A percentile compares a stretch with the other conserved stretches of the same genome.
Evolutionary conservation across 2,329 filamentous ascomycete genomes (phyloP).

Genomic region (Clonostachys rhizophaga): DNA sequence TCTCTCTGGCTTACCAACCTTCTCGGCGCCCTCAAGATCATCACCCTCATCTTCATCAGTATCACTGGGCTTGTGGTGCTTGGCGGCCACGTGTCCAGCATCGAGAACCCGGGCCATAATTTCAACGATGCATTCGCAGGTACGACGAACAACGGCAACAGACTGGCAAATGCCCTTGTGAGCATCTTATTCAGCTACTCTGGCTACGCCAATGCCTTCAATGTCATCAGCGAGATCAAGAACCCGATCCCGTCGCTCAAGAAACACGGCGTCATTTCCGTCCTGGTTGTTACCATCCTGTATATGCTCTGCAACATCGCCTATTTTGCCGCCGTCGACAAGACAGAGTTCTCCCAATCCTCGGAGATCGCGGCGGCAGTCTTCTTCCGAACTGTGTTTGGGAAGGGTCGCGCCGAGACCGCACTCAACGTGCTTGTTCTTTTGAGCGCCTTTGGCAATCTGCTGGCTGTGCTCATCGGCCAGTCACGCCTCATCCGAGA

Average conservation of each 20-base stretch:
- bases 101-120: conserved; percentile 25
- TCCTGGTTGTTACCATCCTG: conserved; percentile 45
- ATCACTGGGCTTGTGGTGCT: conserved; percentile 60
- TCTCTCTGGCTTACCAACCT: conserved; percentile 51
- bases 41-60: conserved; percentile 57
- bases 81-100: conserved; percentile 21
- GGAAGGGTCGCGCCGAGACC: conserved; percentile 36
- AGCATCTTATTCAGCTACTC: conserved; percentile 55
- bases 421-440: conserved; percentile 54
- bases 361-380: conserved; percentile 49
- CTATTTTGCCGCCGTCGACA: conserved; percentile 53
- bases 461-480: conserved; percentile 50
- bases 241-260: conserved; percentile 53
- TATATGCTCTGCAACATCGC: conserved; percentile 58
- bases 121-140: conserved; percentile 27
- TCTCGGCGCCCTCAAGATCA: conserved; percentile 54
- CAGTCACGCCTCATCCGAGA: conserved; percentile 54
- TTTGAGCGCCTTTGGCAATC: conserved; percentile 53
- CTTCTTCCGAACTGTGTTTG: conserved; percentile 57
- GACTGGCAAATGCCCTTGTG: conserved; percentile 41
- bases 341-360: conserved; percentile 45
- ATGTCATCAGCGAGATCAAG: conserved; percentile 58
- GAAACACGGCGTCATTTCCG: conserved; percentile 40
- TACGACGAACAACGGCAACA: conserved; percentile 25
- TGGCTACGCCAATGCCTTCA: conserved; percentile 56